These are phyloP conservation scores for Neurospora sp. DNA, from an alignment of 495 filamentous ascomycete species.

Conservation along the genomic window DNA sequence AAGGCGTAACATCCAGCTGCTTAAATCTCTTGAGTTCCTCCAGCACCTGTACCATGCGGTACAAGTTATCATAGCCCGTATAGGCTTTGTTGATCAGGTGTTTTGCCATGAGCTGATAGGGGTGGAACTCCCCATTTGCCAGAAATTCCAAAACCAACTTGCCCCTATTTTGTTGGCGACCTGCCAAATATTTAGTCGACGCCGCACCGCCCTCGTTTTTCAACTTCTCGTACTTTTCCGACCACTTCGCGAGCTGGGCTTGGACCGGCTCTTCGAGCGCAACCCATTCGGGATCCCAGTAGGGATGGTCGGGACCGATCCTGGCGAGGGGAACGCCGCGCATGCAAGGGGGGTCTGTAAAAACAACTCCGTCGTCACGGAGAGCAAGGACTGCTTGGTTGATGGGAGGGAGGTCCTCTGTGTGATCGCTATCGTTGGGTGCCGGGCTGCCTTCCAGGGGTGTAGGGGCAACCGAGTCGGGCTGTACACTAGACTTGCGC, in stretches of 20 bases:
- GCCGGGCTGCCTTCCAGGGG: slow-evolving; percentile 9
- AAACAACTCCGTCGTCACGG: slow-evolving; percentile 28
- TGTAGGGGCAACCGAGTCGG: not conserved
- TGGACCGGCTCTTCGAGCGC: slow-evolving; percentile 23
- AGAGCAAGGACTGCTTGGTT: slow-evolving; percentile 26
- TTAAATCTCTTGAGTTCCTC: slow-evolving; percentile 37
- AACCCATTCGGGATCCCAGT: slow-evolving; percentile 38
- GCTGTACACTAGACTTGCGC: slow-evolving; percentile 4
- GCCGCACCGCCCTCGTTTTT: slow-evolving; percentile 9
- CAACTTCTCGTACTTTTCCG: slow-evolving; percentile 24
- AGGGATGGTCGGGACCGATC: slow-evolving; percentile 30
- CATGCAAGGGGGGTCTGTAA: slow-evolving; percentile 31
- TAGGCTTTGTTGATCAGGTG: slow-evolving; percentile 28
- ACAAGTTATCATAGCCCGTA: slow-evolving; percentile 40
- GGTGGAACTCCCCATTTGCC: slow-evolving; percentile 31
- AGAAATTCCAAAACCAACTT: slow-evolving; percentile 33
- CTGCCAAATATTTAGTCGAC: slow-evolving; percentile 33
- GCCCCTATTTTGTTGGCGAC: slow-evolving; percentile 38
- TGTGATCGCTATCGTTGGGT: slow-evolving; percentile 7
- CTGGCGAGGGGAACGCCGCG: slow-evolving; percentile 35
- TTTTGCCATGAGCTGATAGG: slow-evolving; percentile 38
- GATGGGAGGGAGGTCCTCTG: slow-evolving; percentile 21
- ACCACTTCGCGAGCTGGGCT: slow-evolving; percentile 26
- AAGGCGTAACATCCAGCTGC: slow-evolving; percentile 30
- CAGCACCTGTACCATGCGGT: slow-evolving; percentile 34